A percentile compares a stretch with the other conserved stretches of the same genome.
Conservation (phyloP, 2,329 filamentous ascomycete species). For the Trichoderma semiorbis region DNA sequence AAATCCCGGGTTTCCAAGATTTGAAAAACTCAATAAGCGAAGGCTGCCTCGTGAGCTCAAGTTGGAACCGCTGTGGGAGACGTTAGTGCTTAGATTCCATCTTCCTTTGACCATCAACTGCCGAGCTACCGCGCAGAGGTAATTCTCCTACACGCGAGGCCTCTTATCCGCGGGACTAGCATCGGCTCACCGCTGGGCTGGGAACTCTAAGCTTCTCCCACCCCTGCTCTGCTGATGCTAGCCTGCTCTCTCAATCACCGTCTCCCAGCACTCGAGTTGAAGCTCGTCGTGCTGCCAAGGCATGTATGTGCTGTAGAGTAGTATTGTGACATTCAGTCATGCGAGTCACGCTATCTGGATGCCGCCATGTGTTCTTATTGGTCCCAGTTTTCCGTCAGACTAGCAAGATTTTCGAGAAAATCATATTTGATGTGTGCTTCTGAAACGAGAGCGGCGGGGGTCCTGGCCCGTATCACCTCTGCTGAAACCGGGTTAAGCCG, state of each 20-base stretch:
- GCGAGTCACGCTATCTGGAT: slow-evolving; percentile 16
- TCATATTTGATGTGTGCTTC: neutral
- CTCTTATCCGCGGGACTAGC: slow-evolving; percentile 14
- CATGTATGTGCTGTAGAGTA: neutral
- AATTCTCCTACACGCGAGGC: slow-evolving; percentile 15
- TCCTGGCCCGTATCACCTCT: slow-evolving; percentile 9
- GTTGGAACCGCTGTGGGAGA: neutral
- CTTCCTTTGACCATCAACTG: slow-evolving; percentile 4
- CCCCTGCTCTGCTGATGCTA: slow-evolving; percentile 4
- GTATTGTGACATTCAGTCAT: slow-evolving; percentile 17
- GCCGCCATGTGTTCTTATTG: slow-evolving; percentile 15
- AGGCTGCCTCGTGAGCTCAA: neutral
- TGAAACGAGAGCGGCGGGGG: slow-evolving; percentile 14
- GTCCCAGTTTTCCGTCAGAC: slow-evolving; percentile 6
- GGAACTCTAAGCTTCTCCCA: slow-evolving; percentile 6
- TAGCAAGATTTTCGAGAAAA: slow-evolving; percentile 6
- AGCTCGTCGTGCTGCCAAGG: neutral
- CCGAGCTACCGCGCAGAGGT: slow-evolving; percentile 7
- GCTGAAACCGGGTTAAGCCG: slow-evolving; percentile 18
- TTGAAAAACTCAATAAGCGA: slow-evolving; percentile 5
- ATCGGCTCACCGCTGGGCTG: slow-evolving; percentile 18
- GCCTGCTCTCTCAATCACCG: slow-evolving; percentile 3
- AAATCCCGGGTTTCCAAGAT: neutral
- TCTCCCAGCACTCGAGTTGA: neutral
- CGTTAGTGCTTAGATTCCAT: neutral